Percentiles rank a stretch among this genome's conserved stretches.
phyloP scores from a whole-genome alignment of 495 filamentous ascomycete genomes.

The Talaromyces thailandensis region DNA sequence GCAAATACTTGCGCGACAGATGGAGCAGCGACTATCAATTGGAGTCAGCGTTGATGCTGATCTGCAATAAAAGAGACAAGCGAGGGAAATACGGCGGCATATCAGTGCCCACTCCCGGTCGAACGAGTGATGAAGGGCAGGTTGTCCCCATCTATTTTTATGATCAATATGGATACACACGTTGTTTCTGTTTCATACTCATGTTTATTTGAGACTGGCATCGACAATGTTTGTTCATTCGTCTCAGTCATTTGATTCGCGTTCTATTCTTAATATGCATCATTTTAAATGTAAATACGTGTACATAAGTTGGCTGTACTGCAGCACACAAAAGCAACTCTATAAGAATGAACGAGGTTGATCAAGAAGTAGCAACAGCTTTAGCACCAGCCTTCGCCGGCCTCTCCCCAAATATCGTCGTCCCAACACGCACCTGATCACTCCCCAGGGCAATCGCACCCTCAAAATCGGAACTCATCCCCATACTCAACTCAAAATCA shows the following conservation, averaged over 20 bases:
- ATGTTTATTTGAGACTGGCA: slow-evolving; percentile 8
- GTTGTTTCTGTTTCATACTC: not conserved
- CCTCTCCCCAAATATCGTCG: slow-evolving; percentile 81
- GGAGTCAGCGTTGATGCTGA: slow-evolving; percentile 24
- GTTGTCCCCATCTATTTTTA: not conserved
- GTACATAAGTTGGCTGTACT: not conserved
- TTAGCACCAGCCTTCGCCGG: slow-evolving; percentile 62
- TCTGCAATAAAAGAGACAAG: slow-evolving; percentile 7
- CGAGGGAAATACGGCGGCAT: not conserved
- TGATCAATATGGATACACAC: not conserved
- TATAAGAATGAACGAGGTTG: not conserved
- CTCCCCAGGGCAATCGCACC: slow-evolving; percentile 77
- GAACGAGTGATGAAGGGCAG: not conserved
- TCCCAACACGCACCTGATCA: slow-evolving; percentile 90
- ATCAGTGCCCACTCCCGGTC: not conserved
- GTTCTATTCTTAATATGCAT: slow-evolving; percentile 11
- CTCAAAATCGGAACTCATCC: slow-evolving; percentile 95
- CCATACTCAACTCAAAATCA: slow-evolving; percentile 59
- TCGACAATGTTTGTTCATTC: slow-evolving; percentile 13
- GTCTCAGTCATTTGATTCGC: slow-evolving; percentile 12
- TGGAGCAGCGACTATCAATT: slow-evolving; percentile 71
- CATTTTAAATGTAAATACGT: slow-evolving; percentile 4
- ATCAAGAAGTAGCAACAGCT: not conserved
- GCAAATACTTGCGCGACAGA: slow-evolving; percentile 66
- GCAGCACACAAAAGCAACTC: not conserved